phyloP scores from a whole-genome alignment of 176 grass and related monocot genomes.

The Ensete ventricosum region DNA sequence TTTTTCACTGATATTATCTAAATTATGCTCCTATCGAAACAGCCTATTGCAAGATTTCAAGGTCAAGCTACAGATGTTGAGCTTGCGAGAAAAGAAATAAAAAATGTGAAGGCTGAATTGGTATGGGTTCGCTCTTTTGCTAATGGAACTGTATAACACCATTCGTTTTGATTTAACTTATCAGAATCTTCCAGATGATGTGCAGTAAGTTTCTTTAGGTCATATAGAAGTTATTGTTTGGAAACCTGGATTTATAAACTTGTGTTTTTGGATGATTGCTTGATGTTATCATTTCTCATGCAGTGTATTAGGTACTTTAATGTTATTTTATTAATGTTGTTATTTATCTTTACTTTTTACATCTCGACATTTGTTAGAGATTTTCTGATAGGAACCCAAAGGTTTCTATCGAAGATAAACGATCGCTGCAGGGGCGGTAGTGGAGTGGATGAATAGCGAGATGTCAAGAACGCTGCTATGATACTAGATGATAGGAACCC shows the following conservation, averaged over 20 bases:
- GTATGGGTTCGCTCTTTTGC: constrained; percentile 26
- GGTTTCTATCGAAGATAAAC: too few relatives aligned
- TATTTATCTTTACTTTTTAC: too few relatives aligned
- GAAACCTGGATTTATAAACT: not conserved
- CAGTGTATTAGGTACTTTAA: too few relatives aligned
- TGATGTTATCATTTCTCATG: not conserved
- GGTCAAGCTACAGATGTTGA: constrained; percentile 69
- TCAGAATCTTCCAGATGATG: not conserved
- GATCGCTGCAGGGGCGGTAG: too few relatives aligned
- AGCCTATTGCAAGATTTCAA: constrained; percentile 87
- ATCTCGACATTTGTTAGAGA: too few relatives aligned
- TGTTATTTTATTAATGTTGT: too few relatives aligned
- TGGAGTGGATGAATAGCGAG: too few relatives aligned
- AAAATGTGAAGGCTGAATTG: constrained; percentile 89
- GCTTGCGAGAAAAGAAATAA: constrained; percentile 85
- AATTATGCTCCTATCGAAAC: constrained; percentile 27
- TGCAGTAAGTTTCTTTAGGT: not conserved
- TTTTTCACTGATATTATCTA: constrained; percentile 1
- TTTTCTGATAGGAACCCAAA: too few relatives aligned
- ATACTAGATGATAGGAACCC: too few relatives aligned
- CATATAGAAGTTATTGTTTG: not conserved
- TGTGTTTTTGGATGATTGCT: not conserved
- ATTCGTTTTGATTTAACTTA: not conserved
- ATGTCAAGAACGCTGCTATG: too few relatives aligned
- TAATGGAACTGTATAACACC: not conserved